These are phyloP conservation scores for Starmerella stigmatis DNA, from an alignment of 805 yeast genomes.

Conservation along the genomic window DNA sequence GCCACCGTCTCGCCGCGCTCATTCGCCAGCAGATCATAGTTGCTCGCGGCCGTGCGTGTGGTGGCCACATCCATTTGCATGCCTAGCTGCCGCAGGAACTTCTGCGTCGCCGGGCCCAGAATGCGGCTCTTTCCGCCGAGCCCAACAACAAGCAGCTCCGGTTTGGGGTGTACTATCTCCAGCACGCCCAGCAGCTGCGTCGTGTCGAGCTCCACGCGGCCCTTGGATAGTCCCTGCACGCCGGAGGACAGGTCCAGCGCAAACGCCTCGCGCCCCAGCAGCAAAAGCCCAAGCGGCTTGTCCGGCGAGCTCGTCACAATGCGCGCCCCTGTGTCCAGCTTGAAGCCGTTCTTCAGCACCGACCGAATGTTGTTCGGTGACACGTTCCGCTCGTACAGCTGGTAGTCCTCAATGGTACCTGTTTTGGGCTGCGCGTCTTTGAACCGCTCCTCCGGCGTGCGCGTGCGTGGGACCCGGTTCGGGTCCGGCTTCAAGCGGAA, in stretches of 20 bases:
- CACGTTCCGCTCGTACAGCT: slow-evolving; percentile 36
- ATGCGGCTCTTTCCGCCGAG: slow-evolving; percentile 53
- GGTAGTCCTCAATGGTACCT: slow-evolving; percentile 31
- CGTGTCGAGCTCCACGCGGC: slow-evolving; percentile 44
- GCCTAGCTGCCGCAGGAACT: slow-evolving; percentile 46
- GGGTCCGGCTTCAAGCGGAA: slow-evolving; percentile 25
- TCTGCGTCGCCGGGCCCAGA: slow-evolving; percentile 46
- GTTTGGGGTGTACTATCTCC: slow-evolving; percentile 56
- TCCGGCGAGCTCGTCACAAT: slow-evolving; percentile 25
- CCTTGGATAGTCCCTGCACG: slow-evolving; percentile 40
- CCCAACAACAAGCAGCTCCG: slow-evolving; percentile 65
- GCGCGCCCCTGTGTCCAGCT: slow-evolving; percentile 44
- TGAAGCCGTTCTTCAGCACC: slow-evolving; percentile 46
- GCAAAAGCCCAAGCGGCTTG: slow-evolving; percentile 26
- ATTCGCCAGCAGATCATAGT: slow-evolving; percentile 65
- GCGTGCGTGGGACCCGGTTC: slow-evolving; percentile 21
- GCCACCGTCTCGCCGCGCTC: slow-evolving; percentile 60
- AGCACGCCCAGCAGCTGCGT: slow-evolving; percentile 39
- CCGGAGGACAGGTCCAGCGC: slow-evolving; percentile 41
- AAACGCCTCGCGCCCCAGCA: slow-evolving; percentile 43
- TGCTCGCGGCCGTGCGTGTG: slow-evolving; percentile 53
- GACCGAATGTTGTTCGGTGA: slow-evolving; percentile 45
- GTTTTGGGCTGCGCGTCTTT: slow-evolving; percentile 25
- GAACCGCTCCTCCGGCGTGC: slow-evolving; percentile 21
- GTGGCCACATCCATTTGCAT: slow-evolving; percentile 61